These are phyloP conservation scores for Fremontodendron californicum DNA, from an alignment of 345 rosid genomes.

Conservation along the genomic window DNA sequence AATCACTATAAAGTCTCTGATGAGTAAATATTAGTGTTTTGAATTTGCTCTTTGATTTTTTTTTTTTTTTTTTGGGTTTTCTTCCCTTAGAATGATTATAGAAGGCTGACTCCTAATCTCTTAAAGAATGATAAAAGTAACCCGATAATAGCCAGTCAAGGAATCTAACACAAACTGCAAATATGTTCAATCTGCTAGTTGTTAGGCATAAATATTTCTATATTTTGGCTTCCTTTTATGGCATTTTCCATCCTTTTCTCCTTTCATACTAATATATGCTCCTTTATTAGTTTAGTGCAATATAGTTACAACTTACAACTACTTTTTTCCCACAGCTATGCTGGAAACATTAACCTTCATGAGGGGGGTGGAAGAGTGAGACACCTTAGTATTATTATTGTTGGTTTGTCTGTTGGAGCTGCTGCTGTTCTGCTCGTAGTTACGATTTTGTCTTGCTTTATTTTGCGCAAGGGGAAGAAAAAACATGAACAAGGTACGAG, in stretches of 20 bases:
- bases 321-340: slow-evolving; percentile 40
- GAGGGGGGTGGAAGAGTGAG: slow-evolving; percentile 39
- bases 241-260: not conserved
- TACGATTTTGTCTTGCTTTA: slow-evolving; percentile 52
- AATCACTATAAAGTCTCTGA: not conserved
- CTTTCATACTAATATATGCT: not conserved
- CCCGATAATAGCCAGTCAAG: not conserved
- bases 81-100: not conserved
- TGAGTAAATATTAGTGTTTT: not conserved
- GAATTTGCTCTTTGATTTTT: not conserved
- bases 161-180: not conserved
- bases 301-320: not conserved
- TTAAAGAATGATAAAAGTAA: not conserved
- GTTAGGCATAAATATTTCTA: not conserved
- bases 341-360: slow-evolving; percentile 65
- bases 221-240: not conserved
- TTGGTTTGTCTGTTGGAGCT: slow-evolving; percentile 77
- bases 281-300: not conserved
- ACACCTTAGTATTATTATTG: slow-evolving; percentile 49
- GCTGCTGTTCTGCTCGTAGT: slow-evolving; percentile 60
- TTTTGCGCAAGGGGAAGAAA: slow-evolving; percentile 54
- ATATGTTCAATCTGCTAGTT: not conserved
- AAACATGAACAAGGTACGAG: slow-evolving; percentile 41
- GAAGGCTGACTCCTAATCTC: not conserved
- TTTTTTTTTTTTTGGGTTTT: not conserved